These are phyloP conservation scores for Volvox africanus DNA, from an alignment of 139 green algal genomes.

Conservation along the genomic window DNA sequence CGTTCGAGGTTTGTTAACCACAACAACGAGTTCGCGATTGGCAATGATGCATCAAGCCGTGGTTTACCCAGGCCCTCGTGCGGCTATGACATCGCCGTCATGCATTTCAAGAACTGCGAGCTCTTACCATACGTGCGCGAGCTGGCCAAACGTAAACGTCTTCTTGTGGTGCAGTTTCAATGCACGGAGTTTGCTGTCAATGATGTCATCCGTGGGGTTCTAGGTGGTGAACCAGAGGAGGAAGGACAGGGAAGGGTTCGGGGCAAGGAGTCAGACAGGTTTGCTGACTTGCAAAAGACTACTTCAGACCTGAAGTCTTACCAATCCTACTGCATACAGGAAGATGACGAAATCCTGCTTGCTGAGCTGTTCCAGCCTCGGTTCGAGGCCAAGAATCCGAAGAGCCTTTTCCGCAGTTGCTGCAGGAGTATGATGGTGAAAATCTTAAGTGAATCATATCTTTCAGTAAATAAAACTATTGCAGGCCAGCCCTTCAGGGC, in stretches of 20 bases:
- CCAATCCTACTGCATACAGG: conserved; percentile 65
- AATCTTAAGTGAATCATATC: neutral
- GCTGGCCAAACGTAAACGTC: conserved; percentile 59
- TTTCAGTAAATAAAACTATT: too few species aligned
- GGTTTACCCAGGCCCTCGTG: too few species aligned
- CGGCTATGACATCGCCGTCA: too few species aligned
- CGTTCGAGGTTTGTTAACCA: too few species aligned
- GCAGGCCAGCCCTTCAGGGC: too few species aligned
- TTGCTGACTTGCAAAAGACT: too few species aligned
- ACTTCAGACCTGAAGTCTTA: conserved; percentile 32
- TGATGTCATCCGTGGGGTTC: conserved; percentile 68
- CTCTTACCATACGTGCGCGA: conserved; percentile 67
- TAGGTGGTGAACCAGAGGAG: conserved; percentile 18
- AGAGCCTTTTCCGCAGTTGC: conserved; percentile 55
- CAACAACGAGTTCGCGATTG: too few species aligned
- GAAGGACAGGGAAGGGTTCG: neutral
- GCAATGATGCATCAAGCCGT: too few species aligned
- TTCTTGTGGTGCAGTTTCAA: conserved; percentile 56
- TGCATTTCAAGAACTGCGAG: too few species aligned
- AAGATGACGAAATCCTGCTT: conserved; percentile 65
- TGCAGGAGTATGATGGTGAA: conserved; percentile 29
- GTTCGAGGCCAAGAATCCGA: conserved; percentile 51
- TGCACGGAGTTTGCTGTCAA: conserved; percentile 61
- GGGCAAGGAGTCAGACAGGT: neutral
- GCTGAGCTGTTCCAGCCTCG: conserved; percentile 7